phyloP scores from a whole-genome alignment of 1,284 basidiomycete species.

The Acaromyces ingoldii region DNA sequence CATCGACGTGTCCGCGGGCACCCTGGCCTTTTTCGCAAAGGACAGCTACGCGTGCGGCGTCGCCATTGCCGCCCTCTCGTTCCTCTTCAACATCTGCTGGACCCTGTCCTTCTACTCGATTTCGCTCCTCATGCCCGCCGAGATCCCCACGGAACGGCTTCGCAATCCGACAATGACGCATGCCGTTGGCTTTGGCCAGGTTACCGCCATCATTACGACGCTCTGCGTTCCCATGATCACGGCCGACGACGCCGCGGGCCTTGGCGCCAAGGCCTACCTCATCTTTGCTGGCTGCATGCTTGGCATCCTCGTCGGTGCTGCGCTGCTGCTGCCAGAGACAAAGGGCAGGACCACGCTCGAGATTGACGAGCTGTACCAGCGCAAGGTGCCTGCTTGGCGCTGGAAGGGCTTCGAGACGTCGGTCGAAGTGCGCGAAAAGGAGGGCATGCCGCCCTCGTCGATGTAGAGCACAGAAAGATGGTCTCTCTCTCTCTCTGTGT shows the following conservation, averaged over 20 bases:
- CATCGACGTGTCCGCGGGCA: constrained; percentile 29
- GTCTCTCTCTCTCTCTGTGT: too few relatives aligned
- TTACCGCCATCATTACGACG: constrained; percentile 36
- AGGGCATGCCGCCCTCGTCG: too few relatives aligned
- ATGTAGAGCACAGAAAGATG: too few relatives aligned
- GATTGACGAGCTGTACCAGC: constrained; percentile 39
- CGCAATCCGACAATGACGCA: constrained; percentile 40
- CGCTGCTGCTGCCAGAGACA: constrained; percentile 35
- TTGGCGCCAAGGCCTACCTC: constrained; percentile 38
- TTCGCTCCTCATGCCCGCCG: constrained; percentile 36
- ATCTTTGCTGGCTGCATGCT: constrained; percentile 39
- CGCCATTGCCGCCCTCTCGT: constrained; percentile 30
- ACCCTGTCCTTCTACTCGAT: constrained; percentile 39
- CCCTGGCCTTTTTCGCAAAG: constrained; percentile 21
- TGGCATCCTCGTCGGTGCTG: constrained; percentile 23
- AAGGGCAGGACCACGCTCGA: constrained; percentile 29
- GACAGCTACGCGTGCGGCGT: constrained; percentile 1
- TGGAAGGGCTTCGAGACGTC: constrained; percentile 28
- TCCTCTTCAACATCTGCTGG: constrained; percentile 41
- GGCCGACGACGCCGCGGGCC: constrained; percentile 24
- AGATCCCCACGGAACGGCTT: constrained; percentile 32
- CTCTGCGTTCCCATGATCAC: constrained; percentile 33
- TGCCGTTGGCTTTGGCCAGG: constrained; percentile 36
- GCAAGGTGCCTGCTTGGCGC: constrained; percentile 21
- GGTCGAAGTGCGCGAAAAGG: too few relatives aligned